Percentiles rank a stretch among this genome's conserved stretches.
These are phyloP conservation scores for Trichoderma citrinoviride DNA, from an alignment of 2,329 filamentous ascomycete species.

Conservation along the genomic window DNA sequence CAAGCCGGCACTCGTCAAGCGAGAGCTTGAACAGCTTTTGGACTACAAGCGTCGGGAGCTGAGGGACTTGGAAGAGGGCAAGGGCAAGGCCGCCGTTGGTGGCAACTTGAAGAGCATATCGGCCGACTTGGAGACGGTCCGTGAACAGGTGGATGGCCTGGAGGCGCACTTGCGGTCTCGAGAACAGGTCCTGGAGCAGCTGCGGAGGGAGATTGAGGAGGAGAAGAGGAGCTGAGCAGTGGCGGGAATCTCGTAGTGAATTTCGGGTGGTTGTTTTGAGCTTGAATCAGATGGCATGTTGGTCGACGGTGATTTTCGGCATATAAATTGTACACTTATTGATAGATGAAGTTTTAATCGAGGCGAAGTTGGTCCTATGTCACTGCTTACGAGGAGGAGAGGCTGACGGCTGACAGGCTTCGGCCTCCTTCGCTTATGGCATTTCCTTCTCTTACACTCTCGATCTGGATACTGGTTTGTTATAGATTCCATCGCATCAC, in stretches of 20 bases:
- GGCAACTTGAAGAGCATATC: slow-evolving; percentile 71
- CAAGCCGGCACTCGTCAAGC: slow-evolving; percentile 88
- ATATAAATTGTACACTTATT: slow-evolving; percentile 12
- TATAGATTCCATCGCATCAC: neutral
- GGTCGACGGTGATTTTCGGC: slow-evolving; percentile 7
- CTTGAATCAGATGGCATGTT: slow-evolving; percentile 7
- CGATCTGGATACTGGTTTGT: neutral
- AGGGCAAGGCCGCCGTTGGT: slow-evolving; percentile 65
- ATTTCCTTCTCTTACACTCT: neutral
- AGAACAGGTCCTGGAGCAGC: slow-evolving; percentile 70
- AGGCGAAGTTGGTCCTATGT: slow-evolving; percentile 3
- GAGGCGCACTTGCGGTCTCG: slow-evolving; percentile 77
- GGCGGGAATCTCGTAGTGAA: neutral
- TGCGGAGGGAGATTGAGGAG: slow-evolving; percentile 80
- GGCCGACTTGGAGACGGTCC: slow-evolving; percentile 87
- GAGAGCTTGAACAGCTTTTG: slow-evolving; percentile 87
- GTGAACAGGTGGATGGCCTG: slow-evolving; percentile 88
- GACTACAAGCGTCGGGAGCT: slow-evolving; percentile 89
- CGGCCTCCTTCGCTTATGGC: neutral
- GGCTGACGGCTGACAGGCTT: neutral
- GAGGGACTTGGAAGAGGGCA: slow-evolving; percentile 70
- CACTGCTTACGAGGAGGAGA: neutral
- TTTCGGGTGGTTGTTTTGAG: neutral
- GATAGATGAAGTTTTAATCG: slow-evolving; percentile 7
- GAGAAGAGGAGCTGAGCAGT: slow-evolving; percentile 63